Base-by-base conservation (phyloP, 352 stramenopile genomes). In the Globisporangium orthogonon region DNA sequence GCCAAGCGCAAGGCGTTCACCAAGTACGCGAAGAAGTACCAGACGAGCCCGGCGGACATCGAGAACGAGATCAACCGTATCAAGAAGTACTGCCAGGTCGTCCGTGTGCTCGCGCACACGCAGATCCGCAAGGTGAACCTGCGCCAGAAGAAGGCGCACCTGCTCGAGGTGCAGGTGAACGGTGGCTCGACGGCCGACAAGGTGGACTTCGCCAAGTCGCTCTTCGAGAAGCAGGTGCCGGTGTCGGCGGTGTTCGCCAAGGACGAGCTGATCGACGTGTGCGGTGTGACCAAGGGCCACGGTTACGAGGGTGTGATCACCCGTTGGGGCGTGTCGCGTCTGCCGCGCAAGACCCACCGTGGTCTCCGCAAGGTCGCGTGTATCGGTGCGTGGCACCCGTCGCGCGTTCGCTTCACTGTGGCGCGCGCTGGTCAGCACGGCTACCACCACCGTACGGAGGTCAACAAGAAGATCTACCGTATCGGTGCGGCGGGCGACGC, bases 391-490 rank as follows among this genome's bases (percentile, higher is more conserved):
- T 99, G 98, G 98, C 98, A 99, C 83, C 98, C 98, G 78, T 92
- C 96, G 71, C 97, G 97, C 85, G 97, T 99, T 56, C 93, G 89
- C 63, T 98, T 94, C 72, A 98, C 95, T 66, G 97, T 99, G 54
- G 89, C 97, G 60, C 97, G 98, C 84, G 96, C 97, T 63, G 98
- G 98, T 98, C 98, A 99, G 81, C 91, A 99, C 79, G 98, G 98
- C 78, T 99, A 99, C 92, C 97, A 99, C 83, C 98, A 99, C 89
- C 96, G 98, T 92, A 99, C 97, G 52, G 97, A 99, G 87, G 96
- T 99, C 68, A 99, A 99, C 96, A 99, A 99, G 88, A 99, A 99
- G 92, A 98, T 99, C 63, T 99, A 99, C 93, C 95, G 97, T 60
- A 93, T 99, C 52, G 98, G 97, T 78, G 86, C 81, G 46, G 75